Evolutionary conservation across 352 stramenopile species (phyloP), one percentile per base, ranked within the genome.

Genomic region (Phytophthora sansomeana): DNA sequence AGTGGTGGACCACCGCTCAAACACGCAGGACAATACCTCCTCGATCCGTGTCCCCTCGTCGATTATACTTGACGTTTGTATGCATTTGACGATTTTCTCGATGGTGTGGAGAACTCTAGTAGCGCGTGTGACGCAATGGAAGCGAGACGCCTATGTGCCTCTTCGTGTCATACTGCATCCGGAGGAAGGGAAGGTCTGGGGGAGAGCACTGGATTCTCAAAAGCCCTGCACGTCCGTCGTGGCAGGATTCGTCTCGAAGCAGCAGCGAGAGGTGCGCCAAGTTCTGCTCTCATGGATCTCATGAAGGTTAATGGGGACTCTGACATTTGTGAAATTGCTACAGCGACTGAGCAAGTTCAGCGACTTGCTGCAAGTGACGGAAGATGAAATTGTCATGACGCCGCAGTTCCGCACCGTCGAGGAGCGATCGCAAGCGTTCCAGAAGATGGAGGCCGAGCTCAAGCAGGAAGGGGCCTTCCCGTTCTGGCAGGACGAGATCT

Each of bases 401-500:
- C 60, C 59, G 9, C 50, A 26, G 33, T 77, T 80, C 28, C 38
- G 49, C 54, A 63, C 56, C 1, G 49, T 78, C 16, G 70, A 75
- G 13, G 69, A 80, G 28, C 69, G 80, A 6, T 72, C 73, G 2
- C 58, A 57, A 84, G 83, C 80, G 3, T 91, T 91, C 38, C 43
- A 73, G 29, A 46, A 66, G 13, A 72, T 87, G 60, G 74, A 79
- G 17, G 42, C 72, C 4, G 67, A 58, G n/a, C 63, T 90, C n/a
- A 76, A 75, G 21, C 49, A 65, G n/a, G 75, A 87, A 26, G 71
- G 69, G 4, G 65, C 52, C 24, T 90, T 91, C 65, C 71, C 73
- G 6, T 58, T 74, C 19, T 91, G 78, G 81, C 81, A 89, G 50
- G 64, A 84, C 43, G 83, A 93, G 60, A 58, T 83, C 35, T 93